phyloP scores from a whole-genome alignment of 352 stramenopile genomes.

The Pythium aphanidermatum region DNA sequence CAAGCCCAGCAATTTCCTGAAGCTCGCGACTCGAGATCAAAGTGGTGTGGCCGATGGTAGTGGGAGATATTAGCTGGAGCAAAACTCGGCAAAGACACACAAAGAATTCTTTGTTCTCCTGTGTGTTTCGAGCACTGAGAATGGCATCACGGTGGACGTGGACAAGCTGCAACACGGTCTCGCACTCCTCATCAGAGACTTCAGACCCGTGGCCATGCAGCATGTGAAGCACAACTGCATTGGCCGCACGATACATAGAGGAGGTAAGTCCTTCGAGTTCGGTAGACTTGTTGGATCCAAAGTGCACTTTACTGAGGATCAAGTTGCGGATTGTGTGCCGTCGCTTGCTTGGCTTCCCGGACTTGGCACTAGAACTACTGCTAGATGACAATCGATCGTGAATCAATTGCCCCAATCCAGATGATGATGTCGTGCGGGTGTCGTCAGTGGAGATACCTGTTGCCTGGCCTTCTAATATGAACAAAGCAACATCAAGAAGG shows the following conservation, averaged over 20 bases:
- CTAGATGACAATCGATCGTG: constrained; percentile 21
- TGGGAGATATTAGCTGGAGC: constrained; percentile 36
- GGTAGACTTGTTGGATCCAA: constrained; percentile 38
- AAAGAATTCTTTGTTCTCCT: constrained; percentile 60
- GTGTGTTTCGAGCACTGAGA: constrained; percentile 39
- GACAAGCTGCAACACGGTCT: constrained; percentile 45
- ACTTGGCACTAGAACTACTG: constrained; percentile 3
- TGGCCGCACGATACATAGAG: constrained; percentile 46
- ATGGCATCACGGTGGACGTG: constrained; percentile 57
- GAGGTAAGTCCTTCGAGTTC: constrained; percentile 46
- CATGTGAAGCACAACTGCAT: constrained; percentile 58
- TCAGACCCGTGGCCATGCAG: constrained; percentile 45
- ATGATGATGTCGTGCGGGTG: constrained; percentile 15
- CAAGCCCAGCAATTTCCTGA: constrained; percentile 47
- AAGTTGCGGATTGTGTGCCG: constrained; percentile 33
- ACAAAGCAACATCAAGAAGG: constrained; percentile 58
- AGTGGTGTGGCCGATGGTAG: background rate
- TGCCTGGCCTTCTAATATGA: constrained; percentile 42
- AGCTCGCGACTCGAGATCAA: constrained; percentile 18
- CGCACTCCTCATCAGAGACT: constrained; percentile 42
- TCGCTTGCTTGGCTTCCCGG: constrained; percentile 21
- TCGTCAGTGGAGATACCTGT: constrained; percentile 22
- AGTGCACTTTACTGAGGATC: constrained; percentile 45
- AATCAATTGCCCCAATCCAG: constrained; percentile 14
- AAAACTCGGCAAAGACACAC: constrained; percentile 57